Base-by-base conservation (phyloP, 441 rosid species). In the Adansonia madagascariensis region DNA sequence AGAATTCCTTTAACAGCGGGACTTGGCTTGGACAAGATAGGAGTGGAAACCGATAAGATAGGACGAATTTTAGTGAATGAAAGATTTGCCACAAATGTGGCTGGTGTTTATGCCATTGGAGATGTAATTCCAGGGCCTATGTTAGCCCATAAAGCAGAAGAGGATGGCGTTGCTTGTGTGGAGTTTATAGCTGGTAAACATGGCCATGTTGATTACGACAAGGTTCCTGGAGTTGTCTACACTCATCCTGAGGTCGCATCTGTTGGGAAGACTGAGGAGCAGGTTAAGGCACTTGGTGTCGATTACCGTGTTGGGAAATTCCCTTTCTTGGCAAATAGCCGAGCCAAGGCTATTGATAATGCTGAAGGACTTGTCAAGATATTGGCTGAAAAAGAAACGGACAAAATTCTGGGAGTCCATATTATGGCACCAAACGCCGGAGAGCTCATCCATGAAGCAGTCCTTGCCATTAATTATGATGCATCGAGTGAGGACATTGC, bases 91-190 rank as follows among this genome's bases (percentile, higher is more conserved):
- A 85, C 99, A 18, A 94, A 92, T 76, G 97, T 92, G 17, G 82
- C 95, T 0, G 93, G 98, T 75, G 97, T 96, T 47, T 86, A 77
- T 77, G 98, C 98, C 6, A 96, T 96, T 46, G 99, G 98, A 27
- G 99, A 94, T 88, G 99, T 92, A 64, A 31, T 95, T 85, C 98
- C 97, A 18, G 98, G 99, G 71, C 99, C 99, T 9, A 92, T 96
- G 99, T 75, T 96, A 50, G 99, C 99, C 47, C 99, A 96, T 88
- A 96, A 96, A 87, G 99, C 99, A 0, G 99, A 96, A 86, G 98
- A 94, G 79, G 99, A 94, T 57, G 99, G 98, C 14, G 89, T 96
- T 20, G 99, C 99, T 50, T 96, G 98, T 78, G 97, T 90, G 67
- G 99, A 96, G 84, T 92, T 91, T 77, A 88, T 96, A 70, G 98